Evolutionary conservation across 176 grass and related monocot genomes (phyloP), one percentile per base, ranked within the genome.

Genomic region (Oryza rufipogon): DNA sequence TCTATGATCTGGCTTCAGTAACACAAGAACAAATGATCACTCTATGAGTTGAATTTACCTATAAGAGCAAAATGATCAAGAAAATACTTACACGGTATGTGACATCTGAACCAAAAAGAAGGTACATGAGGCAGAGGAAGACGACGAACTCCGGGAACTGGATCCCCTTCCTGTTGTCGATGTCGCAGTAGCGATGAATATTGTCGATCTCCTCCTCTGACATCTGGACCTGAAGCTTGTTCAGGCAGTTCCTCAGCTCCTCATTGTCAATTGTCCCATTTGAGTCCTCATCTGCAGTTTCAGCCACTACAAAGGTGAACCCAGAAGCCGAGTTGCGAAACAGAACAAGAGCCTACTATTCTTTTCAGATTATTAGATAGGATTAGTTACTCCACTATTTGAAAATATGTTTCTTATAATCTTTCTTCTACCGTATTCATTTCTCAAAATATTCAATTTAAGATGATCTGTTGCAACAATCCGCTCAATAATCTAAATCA

Each of bases 101-200:
- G 17, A 87, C 87, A 38, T 84, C 87, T 1, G 89, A 64, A 68
- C 81, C 76, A 13, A 74, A 85, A 2, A 97, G 85, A 32, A 94
- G 76, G 85, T 90, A 92, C 66, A 79, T 81, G 68, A 92, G 89
- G 68, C 94, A 97, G 56, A 94, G 91, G 26, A 97, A 80, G 64
- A 97, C 82, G 68, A 81, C 89, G 30, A 94, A 97, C 79, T 97
- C 94, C 30, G 73, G 86, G 84, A 86, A 88, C 54, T 90, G 87
- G 60, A 97, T 79, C 14, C 94, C 91, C 45, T 83, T 80, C 36
- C 92, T 80, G 45, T 39, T 72, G 75, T 97, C 85, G 45, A 92
- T 54, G 52, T 97, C 85, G 52, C 94, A 91, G 77, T 97, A 94
- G 45, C 20, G 72, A 73, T 92, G 89, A 20, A 97, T 26, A 10